Base-by-base conservation (phyloP, 257 asterid genomes). In the Nicotiana noctiflora region DNA sequence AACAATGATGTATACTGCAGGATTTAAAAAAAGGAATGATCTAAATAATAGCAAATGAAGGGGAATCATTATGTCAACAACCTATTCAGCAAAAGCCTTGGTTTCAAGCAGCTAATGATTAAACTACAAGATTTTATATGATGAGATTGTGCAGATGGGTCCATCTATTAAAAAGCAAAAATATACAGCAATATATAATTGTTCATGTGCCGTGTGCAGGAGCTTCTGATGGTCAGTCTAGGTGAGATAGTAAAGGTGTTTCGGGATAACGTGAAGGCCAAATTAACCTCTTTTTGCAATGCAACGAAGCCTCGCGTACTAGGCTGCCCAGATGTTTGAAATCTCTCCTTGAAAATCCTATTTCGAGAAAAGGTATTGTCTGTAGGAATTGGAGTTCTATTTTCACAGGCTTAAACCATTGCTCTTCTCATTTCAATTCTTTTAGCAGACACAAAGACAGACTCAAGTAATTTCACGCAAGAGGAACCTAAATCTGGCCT, bases 1-100 rank as follows among this genome's bases (percentile, higher is more conserved):
- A 93, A 92, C 75, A 92, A 77, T 4, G 97, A 90, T n/a, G 90
- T 57, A 80, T 92, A 93, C 98, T 95, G 94, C 88, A 90, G 46
- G 46, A 7, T 40, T 40, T 40, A 3, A 65, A 77, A 81, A 18
- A 82, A 80, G 55, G 13, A 55, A 18, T 51, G 27, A 25, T 86
- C 61, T 19, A 62, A 63, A 76, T 85, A 80, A 62, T 52, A 44
- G 52, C 14, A 59, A 59, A 59, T 59, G 13, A 8, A 59, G 64
- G 27, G 23, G 14, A 60, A 60, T 60, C 18, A 60, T 49, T 40
- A 21, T 60, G 32, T 19, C 29, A 19, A 7, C 6, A 60, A 60
- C 31, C 65, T 21, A 60, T 60, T 10, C 15, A 21, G 15, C 29
- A 19, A 60, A 21, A 21, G 65, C 31, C 65, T 60, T 19, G 14